Evolutionary conservation across 495 filamentous ascomycete genomes (phyloP), one percentile per base, ranked within the genome.

Genomic region (Hyaloscypha variabilis): DNA sequence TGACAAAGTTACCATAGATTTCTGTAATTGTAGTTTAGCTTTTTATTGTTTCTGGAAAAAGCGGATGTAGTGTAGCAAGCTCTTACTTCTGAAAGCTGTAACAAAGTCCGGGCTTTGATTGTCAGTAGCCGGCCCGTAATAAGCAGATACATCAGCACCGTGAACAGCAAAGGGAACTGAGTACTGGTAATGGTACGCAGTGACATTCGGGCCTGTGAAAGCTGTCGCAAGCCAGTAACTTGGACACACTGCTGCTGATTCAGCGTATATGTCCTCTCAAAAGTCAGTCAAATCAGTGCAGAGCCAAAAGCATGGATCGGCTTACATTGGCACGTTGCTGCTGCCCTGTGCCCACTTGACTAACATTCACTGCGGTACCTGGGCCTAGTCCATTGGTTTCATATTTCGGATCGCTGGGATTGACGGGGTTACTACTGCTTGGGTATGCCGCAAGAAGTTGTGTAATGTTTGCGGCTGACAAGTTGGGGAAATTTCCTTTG

Each of bases 161-260:
- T 90, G 87, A 19, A 77, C 75, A 4, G 81, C 80, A 31, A 81
- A 77, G 0, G 84, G 80, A 0, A 85, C 81, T 10, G 81, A 85
- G 73, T 84, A 88, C 67, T 90, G 83, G 67, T 88, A 88, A 34
- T 85, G 83, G 79, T 81, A 90, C 21, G 73, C 8, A 10, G 58
- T 36, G 73, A 51, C 71, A 53, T 24, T 62, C 67, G 14, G 34
- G 36, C 24, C 68, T 66, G 8, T 65, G 30, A 67, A 88, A 1
- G 83, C 87, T 51, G 83, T 80, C 17, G 83, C 83, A 25, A 90
- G 74, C 86, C 85, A 89, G 68, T 87, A 85, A 2, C 83, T 79
- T 1, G 86, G 83, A 64, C 87, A 90, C 53, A 82, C 75, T 63
- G 88, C 87, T 10, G 82, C 84, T 6, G 82, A 77, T 73, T 91